A percentile compares a stretch with the other conserved stretches of the same genome.
phyloP scores from a whole-genome alignment of 345 rosid species.

The Eucalyptus decipiens region DNA sequence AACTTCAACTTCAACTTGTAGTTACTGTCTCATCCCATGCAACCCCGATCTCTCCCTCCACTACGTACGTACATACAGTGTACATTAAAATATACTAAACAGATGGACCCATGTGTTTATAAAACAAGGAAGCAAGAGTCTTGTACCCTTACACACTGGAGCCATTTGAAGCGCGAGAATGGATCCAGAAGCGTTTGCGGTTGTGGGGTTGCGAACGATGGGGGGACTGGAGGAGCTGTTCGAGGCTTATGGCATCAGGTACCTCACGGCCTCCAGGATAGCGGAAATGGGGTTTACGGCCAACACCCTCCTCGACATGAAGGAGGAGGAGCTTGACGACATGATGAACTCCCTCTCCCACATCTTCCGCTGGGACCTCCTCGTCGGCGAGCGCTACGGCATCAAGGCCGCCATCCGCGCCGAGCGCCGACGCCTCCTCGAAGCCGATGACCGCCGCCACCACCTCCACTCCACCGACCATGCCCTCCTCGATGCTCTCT shows the following conservation, averaged over 20 bases:
- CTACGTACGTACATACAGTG: neutral
- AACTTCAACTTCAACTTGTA: neutral
- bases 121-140: neutral
- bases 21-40: neutral
- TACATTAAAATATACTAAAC: neutral
- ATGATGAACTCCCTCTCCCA: constrained; percentile 95
- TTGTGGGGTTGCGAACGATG: constrained; percentile 21
- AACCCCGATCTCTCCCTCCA: neutral
- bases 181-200: constrained; percentile 83
- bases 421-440: constrained; percentile 65
- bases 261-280: constrained; percentile 78
- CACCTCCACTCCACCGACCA: constrained; percentile 34
- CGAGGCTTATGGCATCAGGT: constrained; percentile 74
- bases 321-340: constrained; percentile 92
- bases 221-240: constrained; percentile 77
- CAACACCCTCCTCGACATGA: constrained; percentile 86
- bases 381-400: constrained; percentile 90
- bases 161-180: neutral
- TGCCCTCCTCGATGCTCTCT: constrained; percentile 66
- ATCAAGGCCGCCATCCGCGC: constrained; percentile 92
- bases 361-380: constrained; percentile 87
- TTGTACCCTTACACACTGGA: neutral
- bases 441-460: constrained; percentile 49
- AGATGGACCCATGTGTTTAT: neutral
- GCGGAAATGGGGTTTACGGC: constrained; percentile 95